Base-by-base conservation (phyloP, 768 basidiomycete species). In the Xerocomellus chrysenteron region DNA sequence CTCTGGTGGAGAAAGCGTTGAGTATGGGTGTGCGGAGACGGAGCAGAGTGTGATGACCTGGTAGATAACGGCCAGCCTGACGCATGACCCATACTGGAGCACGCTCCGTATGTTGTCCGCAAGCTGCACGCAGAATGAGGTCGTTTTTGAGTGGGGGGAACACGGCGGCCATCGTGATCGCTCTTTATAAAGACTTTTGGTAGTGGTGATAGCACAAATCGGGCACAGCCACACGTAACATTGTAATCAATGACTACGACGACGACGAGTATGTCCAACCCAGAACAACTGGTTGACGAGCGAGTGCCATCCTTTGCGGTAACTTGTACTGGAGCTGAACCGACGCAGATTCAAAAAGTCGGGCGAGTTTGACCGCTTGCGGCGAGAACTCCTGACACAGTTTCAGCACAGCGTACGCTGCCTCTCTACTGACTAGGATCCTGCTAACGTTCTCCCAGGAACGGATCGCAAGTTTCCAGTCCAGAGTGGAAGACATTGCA, bases 21-120 rank as follows among this genome's bases (percentile, higher is more conserved):
- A 52, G 49, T 2, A 43, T 14, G 24, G 13, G 32, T 11, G 11
- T 36, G 14, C 2, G 26, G 28, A n/a, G n/a, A 62, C 32, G 21
- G 47, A 52, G 45, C 1, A 4, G 50, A 35, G 19, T 4, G 46
- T 56, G 69, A 74, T 68, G 65, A 90, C 91, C 95, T 73, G 95
- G 95, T 45, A 98, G 84, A 75, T 96, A 95, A 50, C 95, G 85
- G 47, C 95, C 95, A 24, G 95, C 95, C 71, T 98, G 95, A 36
- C 95, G 84, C 95, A 98, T 98, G 48, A 96, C 90, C 95, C 95
- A 98, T 54, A 94, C 93, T n/a, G 95, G 94, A 8, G 94, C 93
- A 53, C 90, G 84, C 67, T 94, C 92, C 0, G 92, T 94, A 70
- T 80, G 78, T 73, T 96, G 88, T 84, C 93, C 92, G 72, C 83